Percentiles rank a stretch among this genome's conserved stretches.
These are phyloP conservation scores for Mycena kentingensis DNA, from an alignment of 768 basidiomycete species.

Conservation along the genomic window DNA sequence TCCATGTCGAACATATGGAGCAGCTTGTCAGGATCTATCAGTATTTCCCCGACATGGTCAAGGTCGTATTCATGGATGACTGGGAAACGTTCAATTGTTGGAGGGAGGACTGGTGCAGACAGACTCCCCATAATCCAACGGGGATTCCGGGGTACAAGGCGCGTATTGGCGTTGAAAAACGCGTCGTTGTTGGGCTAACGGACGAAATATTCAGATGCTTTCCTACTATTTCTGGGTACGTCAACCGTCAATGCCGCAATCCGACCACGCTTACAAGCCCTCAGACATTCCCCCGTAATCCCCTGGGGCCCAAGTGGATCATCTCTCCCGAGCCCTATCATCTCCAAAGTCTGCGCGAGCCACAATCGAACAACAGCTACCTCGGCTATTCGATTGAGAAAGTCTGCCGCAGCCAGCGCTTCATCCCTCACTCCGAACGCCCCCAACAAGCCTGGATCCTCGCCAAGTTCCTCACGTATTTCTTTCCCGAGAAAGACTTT, in stretches of 20 bases:
- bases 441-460: constrained; percentile 11
- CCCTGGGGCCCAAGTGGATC: constrained; percentile 14
- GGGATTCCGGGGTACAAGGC: constrained; percentile 16
- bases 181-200: neutral
- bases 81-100: constrained; percentile 7
- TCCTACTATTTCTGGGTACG: constrained; percentile 14
- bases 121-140: constrained; percentile 6
- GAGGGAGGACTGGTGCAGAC: constrained; percentile 6
- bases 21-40: constrained; percentile 7
- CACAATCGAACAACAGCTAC: constrained; percentile 12
- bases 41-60: constrained; percentile 12
- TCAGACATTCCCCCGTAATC: constrained; percentile 13
- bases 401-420: constrained; percentile 3
- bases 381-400: constrained; percentile 18
- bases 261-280: neutral
- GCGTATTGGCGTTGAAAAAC: neutral
- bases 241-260: neutral
- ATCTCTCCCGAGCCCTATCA: constrained; percentile 13
- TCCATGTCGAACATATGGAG: neutral
- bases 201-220: constrained; percentile 6
- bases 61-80: constrained; percentile 10
- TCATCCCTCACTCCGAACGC: constrained; percentile 4
- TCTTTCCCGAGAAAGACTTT: neutral
- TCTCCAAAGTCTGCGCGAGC: neutral
- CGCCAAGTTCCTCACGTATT: constrained; percentile 8